Evolutionary conservation across 768 basidiomycete species (phyloP).

Genomic region (Lactarius tabidus): DNA sequence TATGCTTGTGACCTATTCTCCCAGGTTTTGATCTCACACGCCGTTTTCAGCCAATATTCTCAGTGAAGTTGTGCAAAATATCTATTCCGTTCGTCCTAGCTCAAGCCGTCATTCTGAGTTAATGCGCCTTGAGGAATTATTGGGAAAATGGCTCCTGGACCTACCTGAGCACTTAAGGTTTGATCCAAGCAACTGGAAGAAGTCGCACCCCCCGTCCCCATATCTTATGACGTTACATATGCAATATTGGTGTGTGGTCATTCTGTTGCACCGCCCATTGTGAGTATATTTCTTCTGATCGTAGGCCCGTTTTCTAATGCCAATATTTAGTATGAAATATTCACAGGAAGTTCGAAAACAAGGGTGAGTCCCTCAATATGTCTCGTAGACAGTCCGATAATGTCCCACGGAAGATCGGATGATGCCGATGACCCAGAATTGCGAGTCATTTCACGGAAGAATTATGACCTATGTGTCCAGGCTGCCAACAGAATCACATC

Average conservation of each 20-base stretch:
- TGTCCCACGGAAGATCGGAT: slow-evolving; percentile 26
- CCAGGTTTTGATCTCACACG: slow-evolving; percentile 9
- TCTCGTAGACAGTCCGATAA: slow-evolving; percentile 2
- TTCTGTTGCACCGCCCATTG: slow-evolving; percentile 78
- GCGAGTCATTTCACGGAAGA: slow-evolving; percentile 53
- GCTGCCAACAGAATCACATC: slow-evolving; percentile 79
- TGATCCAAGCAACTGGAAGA: slow-evolving; percentile 42
- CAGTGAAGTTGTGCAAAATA: slow-evolving; percentile 60
- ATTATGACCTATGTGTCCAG: slow-evolving; percentile 66
- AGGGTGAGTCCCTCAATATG: slow-evolving; percentile 25
- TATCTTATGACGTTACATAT: slow-evolving; percentile 74
- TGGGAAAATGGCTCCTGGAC: slow-evolving; percentile 74
- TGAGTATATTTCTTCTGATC: slow-evolving; percentile 37
- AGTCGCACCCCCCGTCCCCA: slow-evolving; percentile 46
- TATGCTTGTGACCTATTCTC: slow-evolving; percentile 35
- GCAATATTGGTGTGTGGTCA: slow-evolving; percentile 80
- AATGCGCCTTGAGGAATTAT: slow-evolving; percentile 49
- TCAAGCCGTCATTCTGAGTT: slow-evolving; percentile 57
- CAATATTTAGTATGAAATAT: slow-evolving; percentile 33
- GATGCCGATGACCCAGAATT: slow-evolving; percentile 50
- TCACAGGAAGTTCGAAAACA: slow-evolving; percentile 21
- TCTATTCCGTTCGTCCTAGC: slow-evolving; percentile 62
- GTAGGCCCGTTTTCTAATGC: background rate
- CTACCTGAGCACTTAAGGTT: slow-evolving; percentile 65
- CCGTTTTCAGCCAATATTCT: slow-evolving; percentile 57